Base-by-base conservation (phyloP, 768 basidiomycete species). In the Mrakia blollopis region DNA sequence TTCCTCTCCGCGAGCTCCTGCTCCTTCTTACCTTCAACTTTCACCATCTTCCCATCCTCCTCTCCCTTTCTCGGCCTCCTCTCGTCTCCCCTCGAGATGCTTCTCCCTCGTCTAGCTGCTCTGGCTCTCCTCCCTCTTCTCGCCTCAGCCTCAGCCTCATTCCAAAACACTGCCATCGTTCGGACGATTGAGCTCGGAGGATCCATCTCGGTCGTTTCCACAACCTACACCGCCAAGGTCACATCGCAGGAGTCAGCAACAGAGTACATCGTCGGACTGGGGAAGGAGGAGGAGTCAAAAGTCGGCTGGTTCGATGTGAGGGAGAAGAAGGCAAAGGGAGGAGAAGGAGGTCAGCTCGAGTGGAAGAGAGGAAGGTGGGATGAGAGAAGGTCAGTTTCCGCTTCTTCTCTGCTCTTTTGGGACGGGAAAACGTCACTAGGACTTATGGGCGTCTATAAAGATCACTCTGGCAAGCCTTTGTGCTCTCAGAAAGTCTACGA, bases 151-250 rank as follows among this genome's bases (percentile, higher is more conserved):
- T 21, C 65, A 21, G 65, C 35, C 13, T 39, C 65, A 1, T 84
- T 79, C 77, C 68, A 81, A 77, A 84, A 84, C 76, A 92, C 91
- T 30, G 92, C 91, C 79, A 87, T 98, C 78, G 92, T 94, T 44
- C 91, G 93, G 81, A 90, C 91, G 8, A 86, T 94, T 77, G 95
- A 97, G 80, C 91, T 97, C 32, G 93, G 91, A 50, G 95, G 95
- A 72, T 87, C 94, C 28, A 87, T 93, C 32, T 91, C 93, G 75
- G 90, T 91, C 85, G 89, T 94, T 86, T 92, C 89, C 73, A 96
- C 94, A 65, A 92, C 93, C 68, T 97, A 91, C 84, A 89, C 91
- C 28, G 88, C 93, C 82, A 91, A 89, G 82, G 37, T 68, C 2
- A 88, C 92, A 52, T 87, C 91, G 62, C 86, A 88, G 79, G 85